Percentiles rank a stretch among this genome's conserved stretches.
These are phyloP conservation scores for Microdochium bolleyi DNA, from an alignment of 2,329 filamentous ascomycete genomes.

Conservation along the genomic window DNA sequence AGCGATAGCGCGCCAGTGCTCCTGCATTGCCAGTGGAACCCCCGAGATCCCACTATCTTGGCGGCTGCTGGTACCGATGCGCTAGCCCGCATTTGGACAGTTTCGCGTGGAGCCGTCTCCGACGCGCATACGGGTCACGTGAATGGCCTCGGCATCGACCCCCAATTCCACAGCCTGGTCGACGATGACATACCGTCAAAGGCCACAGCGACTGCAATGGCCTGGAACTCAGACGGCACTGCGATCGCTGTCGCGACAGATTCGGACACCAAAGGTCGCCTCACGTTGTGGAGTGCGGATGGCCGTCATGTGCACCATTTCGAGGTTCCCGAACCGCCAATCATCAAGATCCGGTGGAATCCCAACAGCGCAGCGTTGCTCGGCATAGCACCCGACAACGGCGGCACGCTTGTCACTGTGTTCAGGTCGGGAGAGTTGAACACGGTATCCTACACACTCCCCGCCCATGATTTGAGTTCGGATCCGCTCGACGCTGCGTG, in stretches of 20 bases:
- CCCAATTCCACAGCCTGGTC: slow-evolving; percentile 38
- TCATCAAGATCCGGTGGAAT: slow-evolving; percentile 56
- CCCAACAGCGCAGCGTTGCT: slow-evolving; percentile 45
- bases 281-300: slow-evolving; percentile 48
- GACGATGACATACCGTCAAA: slow-evolving; percentile 43
- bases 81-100: slow-evolving; percentile 61
- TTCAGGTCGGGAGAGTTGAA: slow-evolving; percentile 36
- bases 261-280: slow-evolving; percentile 39
- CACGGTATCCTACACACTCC: slow-evolving; percentile 38
- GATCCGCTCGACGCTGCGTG: slow-evolving; percentile 51
- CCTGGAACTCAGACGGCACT: slow-evolving; percentile 51
- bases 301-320: slow-evolving; percentile 44
- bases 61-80: slow-evolving; percentile 62
- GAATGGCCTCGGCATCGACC: slow-evolving; percentile 24
- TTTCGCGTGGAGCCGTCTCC: slow-evolving; percentile 44
- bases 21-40: slow-evolving; percentile 64
- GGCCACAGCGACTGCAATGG: slow-evolving; percentile 49
- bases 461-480: slow-evolving; percentile 39
- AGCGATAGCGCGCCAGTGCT: slow-evolving; percentile 50
- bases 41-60: slow-evolving; percentile 54
- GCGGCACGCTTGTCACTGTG: slow-evolving; percentile 46
- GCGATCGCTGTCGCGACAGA: slow-evolving; percentile 52
- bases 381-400: slow-evolving; percentile 46
- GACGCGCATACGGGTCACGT: slow-evolving; percentile 40
- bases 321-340: slow-evolving; percentile 50